Percentiles rank a stretch among this genome's conserved stretches.
Evolutionary conservation across 768 basidiomycete genomes (phyloP).

Genomic region (Termitomyces sp.): DNA sequence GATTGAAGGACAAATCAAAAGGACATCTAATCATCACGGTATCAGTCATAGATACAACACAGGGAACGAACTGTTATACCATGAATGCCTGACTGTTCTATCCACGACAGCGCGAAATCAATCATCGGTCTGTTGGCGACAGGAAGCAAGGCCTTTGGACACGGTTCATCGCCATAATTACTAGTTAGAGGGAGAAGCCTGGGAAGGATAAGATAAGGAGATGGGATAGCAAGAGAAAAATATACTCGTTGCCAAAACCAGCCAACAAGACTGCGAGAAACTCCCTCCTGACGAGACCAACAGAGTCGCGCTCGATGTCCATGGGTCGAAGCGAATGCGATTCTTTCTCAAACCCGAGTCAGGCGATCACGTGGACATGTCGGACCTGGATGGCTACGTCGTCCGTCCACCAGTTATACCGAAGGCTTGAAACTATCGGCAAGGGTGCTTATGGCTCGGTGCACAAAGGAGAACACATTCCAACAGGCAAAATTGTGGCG

Average conservation of each 20-base stretch:
- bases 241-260: constrained; percentile 87
- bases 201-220: constrained; percentile 13
- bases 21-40: constrained; percentile 53
- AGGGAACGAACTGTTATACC: constrained; percentile 34
- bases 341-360: background rate
- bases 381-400: constrained; percentile 14
- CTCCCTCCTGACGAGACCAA: constrained; percentile 56
- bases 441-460: constrained; percentile 97
- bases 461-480: constrained; percentile 82
- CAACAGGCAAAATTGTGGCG: constrained; percentile 85
- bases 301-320: constrained; percentile 58
- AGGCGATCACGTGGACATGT: constrained; percentile 8
- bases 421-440: constrained; percentile 87
- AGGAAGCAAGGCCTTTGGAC: constrained; percentile 84
- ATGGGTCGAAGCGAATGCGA: constrained; percentile 25
- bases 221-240: background rate
- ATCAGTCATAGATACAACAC: constrained; percentile 1
- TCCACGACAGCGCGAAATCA: constrained; percentile 78
- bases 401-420: constrained; percentile 75
- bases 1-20: constrained; percentile 77
- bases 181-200: constrained; percentile 73
- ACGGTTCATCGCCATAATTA: constrained; percentile 75
- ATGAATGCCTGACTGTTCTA: constrained; percentile 81
- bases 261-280: constrained; percentile 87
- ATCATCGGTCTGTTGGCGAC: constrained; percentile 86